phyloP scores from a whole-genome alignment of 257 asterid genomes.

The Lantana camara region DNA sequence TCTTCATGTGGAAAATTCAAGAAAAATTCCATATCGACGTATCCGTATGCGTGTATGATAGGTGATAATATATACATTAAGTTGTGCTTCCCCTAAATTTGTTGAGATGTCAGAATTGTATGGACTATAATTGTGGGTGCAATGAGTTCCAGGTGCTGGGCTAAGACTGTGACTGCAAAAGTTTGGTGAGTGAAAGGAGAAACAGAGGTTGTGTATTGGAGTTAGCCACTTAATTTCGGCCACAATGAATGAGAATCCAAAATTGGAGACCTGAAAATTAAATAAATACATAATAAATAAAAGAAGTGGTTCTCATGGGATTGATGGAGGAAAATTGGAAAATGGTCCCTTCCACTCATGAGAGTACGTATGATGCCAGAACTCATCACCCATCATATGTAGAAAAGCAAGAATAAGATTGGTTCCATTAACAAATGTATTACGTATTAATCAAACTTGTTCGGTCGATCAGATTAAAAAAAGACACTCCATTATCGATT shows the following conservation, averaged over 20 bases:
- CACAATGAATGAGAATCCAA: conserved; percentile 2
- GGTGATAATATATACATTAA: background rate
- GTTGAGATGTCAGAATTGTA: background rate
- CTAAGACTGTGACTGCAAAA: conserved; percentile 3
- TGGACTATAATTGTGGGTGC: background rate
- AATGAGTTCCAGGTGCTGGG: background rate
- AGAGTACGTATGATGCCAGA: background rate
- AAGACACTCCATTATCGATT: too few species aligned
- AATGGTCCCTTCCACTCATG: conserved; percentile 34
- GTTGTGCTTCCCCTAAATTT: background rate
- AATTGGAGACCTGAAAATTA: background rate
- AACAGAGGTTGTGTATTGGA: background rate
- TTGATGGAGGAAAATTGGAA: conserved; percentile 22
- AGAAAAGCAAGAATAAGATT: too few species aligned
- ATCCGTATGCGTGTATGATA: too few species aligned
- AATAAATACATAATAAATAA: too few species aligned
- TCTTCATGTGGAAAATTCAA: too few species aligned
- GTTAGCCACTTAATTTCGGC: conserved; percentile 13
- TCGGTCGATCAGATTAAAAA: too few species aligned
- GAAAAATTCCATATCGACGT: too few species aligned
- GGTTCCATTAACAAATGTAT: too few species aligned
- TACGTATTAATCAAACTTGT: too few species aligned
- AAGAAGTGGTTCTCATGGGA: conserved; percentile 22
- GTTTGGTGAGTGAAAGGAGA: conserved; percentile 1
- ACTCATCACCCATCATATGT: background rate